Evolutionary conservation across 1,139 yeast species (phyloP).

Genomic region (Diutina neorugosa): DNA sequence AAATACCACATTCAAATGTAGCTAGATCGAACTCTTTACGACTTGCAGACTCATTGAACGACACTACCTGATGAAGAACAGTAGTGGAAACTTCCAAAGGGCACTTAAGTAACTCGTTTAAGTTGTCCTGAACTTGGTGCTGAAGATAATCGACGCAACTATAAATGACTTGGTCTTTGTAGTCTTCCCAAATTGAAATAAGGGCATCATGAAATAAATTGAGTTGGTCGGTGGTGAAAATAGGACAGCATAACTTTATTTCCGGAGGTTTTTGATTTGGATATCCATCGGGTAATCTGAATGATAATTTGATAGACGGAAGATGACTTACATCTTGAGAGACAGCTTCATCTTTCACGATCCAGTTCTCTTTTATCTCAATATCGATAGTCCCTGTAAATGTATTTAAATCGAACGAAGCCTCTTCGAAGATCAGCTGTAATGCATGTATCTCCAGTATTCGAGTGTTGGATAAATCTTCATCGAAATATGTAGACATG

Average conservation of each 20-base stretch:
- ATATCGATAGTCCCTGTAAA: not conserved
- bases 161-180: constrained; percentile 31
- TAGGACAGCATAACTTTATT: constrained; percentile 10
- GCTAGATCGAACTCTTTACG: constrained; percentile 19
- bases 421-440: not conserved
- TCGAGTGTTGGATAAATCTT: not conserved
- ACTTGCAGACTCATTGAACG: constrained; percentile 12
- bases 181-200: constrained; percentile 22
- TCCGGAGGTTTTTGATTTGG: constrained; percentile 20
- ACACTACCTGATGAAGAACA: constrained; percentile 10
- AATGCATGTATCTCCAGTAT: not conserved
- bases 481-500: not conserved
- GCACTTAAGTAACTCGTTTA: constrained; percentile 6
- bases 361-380: not conserved
- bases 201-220: constrained; percentile 12
- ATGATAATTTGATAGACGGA: constrained; percentile 19
- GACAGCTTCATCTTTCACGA: not conserved
- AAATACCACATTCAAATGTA: constrained; percentile 46
- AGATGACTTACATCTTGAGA: constrained; percentile 12
- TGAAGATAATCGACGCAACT: constrained; percentile 33
- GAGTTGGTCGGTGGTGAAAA: constrained; percentile 13
- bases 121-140: constrained; percentile 11
- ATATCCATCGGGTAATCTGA: constrained; percentile 17
- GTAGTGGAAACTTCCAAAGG: constrained; percentile 7
- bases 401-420: not conserved